Base-by-base conservation (phyloP, 148 eudicot species). In the Agrostemma githago region DNA sequence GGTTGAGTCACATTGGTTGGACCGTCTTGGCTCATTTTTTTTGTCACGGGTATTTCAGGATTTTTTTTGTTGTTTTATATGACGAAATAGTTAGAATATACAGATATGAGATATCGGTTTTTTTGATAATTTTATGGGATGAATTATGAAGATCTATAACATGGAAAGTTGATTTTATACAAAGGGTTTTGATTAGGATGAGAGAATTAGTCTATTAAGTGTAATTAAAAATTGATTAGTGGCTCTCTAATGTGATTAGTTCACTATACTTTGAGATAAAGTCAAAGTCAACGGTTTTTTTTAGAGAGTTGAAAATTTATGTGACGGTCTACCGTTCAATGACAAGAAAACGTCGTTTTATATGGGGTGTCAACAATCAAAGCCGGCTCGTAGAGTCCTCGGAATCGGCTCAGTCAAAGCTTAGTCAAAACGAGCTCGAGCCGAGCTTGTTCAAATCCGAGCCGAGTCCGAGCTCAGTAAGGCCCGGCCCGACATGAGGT, bases 21-120 rank as follows among this genome's bases (percentile, higher is more conserved):
- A 51, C 56, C 38, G 42, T 43, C 58, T 16, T 64, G 76, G 20
- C 51, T 76, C 78, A 76, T 76, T 0, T 66, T 74, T 38, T 19
- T 74, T 62, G 74, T 34, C 48, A 57, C n/a, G 3, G 34, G 34
- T 26, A 56, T 57, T 7, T 34, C 4, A 64, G n/a, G 42, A 4
- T 71, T n/a, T 19, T 53, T 0, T 19, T 53, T 0, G 4, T 38
- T 34, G 8, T 59, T 26, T 26, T 26, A 26, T 26, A 26, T 26
- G 34, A 26, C 34, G 34, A 26, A 1, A 26, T 26, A 26, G 34
- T 26, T 26, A 26, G 34, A 26, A 26, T 26, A 26, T 26, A 26
- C 34, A 26, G 34, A 26, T 26, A 26, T 26, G 34, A 26, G 34
- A 26, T 26, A 1, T 26, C 34, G 34, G 34, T 26, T 26, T 26